A percentile compares a stretch with the other conserved stretches of the same genome.
Conservation (phyloP, 2,329 filamentous ascomycete species). For the Alternaria conjuncta region DNA sequence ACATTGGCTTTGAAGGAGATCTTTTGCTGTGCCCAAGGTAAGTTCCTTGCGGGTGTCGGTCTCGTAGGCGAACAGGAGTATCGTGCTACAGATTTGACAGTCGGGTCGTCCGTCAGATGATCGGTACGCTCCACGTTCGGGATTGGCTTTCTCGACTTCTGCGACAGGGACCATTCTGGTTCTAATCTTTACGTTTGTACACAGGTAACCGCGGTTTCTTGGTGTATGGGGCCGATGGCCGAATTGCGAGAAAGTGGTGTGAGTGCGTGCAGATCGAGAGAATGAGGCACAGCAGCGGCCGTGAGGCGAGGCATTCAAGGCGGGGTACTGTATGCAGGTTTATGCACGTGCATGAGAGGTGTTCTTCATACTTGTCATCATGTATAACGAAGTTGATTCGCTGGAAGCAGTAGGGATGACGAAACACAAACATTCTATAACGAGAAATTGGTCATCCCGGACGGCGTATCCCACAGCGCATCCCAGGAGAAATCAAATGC, state of each 20-base stretch:
- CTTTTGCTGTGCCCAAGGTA: background rate
- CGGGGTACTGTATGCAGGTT: background rate
- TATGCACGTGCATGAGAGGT: background rate
- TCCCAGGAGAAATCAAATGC: constrained; percentile 48
- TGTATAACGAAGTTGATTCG: background rate
- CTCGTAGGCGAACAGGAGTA: background rate
- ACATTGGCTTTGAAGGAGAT: background rate
- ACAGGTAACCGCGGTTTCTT: too few species aligned
- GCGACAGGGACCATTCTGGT: too few species aligned
- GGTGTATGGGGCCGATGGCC: too few species aligned
- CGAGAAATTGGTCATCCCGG: constrained; percentile 43
- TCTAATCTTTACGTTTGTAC: too few species aligned
- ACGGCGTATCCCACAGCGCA: constrained; percentile 46
- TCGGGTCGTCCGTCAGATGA: background rate
- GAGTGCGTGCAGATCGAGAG: background rate
- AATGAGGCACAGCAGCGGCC: background rate
- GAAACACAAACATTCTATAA: constrained; percentile 12
- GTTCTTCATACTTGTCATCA: background rate
- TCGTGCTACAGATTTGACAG: background rate
- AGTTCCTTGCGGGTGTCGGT: background rate
- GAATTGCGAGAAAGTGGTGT: background rate
- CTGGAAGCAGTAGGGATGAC: background rate
- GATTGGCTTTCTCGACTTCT: too few species aligned
- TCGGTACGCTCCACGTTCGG: too few species aligned
- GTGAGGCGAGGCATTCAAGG: background rate